phyloP scores from a whole-genome alignment of 768 basidiomycete genomes.

The Filobasidium wieringae region DNA sequence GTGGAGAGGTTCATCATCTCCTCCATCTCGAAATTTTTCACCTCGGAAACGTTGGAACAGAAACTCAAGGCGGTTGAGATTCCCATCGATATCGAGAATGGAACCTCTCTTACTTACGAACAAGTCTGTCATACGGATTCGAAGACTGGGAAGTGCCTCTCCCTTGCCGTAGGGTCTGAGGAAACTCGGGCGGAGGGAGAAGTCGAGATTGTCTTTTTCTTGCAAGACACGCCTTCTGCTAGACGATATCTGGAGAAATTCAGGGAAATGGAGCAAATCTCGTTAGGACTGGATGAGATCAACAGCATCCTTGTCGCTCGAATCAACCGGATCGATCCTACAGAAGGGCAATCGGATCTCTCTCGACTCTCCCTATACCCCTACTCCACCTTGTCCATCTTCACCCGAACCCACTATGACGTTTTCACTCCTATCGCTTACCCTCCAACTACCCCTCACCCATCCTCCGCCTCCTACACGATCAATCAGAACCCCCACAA shows the following conservation, averaged over 20 bases:
- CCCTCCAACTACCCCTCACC: slow-evolving; percentile 14
- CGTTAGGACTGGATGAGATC: background rate
- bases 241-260: background rate
- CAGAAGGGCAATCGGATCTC: background rate
- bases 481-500: slow-evolving; percentile 16
- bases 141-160: background rate
- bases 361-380: background rate
- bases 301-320: background rate
- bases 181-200: background rate
- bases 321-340: background rate
- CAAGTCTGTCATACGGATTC: background rate
- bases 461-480: slow-evolving; percentile 16
- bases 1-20: background rate
- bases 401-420: background rate
- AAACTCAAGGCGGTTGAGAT: background rate
- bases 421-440: slow-evolving; percentile 1
- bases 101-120: background rate
- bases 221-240: background rate
- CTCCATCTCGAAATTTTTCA: background rate
- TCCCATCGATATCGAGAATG: background rate
- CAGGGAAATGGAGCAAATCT: background rate
- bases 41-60: background rate
- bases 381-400: background rate
- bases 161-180: background rate
- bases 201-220: background rate